phyloP scores from a whole-genome alignment of 2,329 filamentous ascomycete genomes.

The Fusarium verrucosum region DNA sequence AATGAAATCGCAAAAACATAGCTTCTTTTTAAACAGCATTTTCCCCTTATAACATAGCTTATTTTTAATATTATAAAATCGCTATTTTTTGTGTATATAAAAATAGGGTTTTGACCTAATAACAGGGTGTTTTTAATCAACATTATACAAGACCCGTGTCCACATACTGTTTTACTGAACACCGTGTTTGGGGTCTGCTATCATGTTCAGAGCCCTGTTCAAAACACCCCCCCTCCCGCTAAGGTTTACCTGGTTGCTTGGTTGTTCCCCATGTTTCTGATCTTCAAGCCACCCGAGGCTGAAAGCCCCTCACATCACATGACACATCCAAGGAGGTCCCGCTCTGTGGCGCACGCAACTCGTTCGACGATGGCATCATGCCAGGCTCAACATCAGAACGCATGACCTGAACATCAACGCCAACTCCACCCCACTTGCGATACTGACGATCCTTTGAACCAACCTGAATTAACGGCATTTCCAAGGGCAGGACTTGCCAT shows the following conservation, averaged over 20 bases:
- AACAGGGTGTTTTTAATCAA: too few species aligned
- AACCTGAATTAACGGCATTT: not conserved
- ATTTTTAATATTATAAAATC: too few species aligned
- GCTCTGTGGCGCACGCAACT: slow-evolving; percentile 32
- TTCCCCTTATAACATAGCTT: too few species aligned
- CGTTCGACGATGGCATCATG: slow-evolving; percentile 45
- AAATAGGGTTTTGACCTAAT: too few species aligned
- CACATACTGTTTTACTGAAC: too few species aligned
- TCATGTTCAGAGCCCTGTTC: too few species aligned
- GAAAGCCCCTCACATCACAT: slow-evolving; percentile 38
- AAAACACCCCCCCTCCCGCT: too few species aligned
- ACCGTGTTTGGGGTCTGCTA: too few species aligned
- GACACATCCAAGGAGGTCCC: slow-evolving; percentile 27
- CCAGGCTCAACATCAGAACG: not conserved
- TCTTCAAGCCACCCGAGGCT: slow-evolving; percentile 29
- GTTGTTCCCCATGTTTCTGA: not conserved
- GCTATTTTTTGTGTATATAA: too few species aligned
- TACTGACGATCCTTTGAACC: slow-evolving; percentile 3
- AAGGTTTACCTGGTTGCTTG: not conserved
- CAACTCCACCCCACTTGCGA: slow-evolving; percentile 4
- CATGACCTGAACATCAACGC: slow-evolving; percentile 23
- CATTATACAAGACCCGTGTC: too few species aligned
- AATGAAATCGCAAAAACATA: too few species aligned
- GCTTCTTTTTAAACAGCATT: too few species aligned
- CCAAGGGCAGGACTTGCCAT: slow-evolving; percentile 18